Conservation (phyloP, 768 basidiomycete species). For the Pleurotus eryngii region DNA sequence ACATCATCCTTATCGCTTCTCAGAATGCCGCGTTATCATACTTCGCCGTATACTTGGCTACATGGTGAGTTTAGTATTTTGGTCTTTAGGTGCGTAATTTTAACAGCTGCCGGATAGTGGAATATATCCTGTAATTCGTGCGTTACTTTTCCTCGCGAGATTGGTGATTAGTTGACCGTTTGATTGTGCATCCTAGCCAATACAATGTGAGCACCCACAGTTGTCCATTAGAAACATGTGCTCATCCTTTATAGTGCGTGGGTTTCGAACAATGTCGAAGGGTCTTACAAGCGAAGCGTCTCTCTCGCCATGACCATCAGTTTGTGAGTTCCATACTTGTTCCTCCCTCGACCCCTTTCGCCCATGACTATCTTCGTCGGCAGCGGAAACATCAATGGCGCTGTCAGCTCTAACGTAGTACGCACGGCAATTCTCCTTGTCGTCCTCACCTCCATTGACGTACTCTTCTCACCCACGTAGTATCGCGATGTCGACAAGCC, state of each 20-base stretch:
- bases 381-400: slow-evolving; percentile 73
- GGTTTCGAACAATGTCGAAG: slow-evolving; percentile 72
- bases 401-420: slow-evolving; percentile 74
- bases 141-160: slow-evolving; percentile 20
- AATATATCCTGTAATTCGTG: slow-evolving; percentile 72
- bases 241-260: slow-evolving; percentile 33
- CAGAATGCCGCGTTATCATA: slow-evolving; percentile 64
- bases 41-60: slow-evolving; percentile 68
- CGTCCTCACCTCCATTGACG: neutral
- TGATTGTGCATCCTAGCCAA: slow-evolving; percentile 41
- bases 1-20: slow-evolving; percentile 67
- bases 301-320: slow-evolving; percentile 67
- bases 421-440: slow-evolving; percentile 21
- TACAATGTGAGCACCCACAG: slow-evolving; percentile 39
- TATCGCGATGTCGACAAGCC: slow-evolving; percentile 66
- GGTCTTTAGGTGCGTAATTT: neutral
- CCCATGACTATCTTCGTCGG: neutral
- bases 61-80: slow-evolving; percentile 41
- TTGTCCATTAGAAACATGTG: neutral
- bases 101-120: slow-evolving; percentile 38
- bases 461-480: slow-evolving; percentile 21
- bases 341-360: neutral
- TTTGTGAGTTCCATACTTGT: slow-evolving; percentile 36
- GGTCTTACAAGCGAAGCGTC: slow-evolving; percentile 73
- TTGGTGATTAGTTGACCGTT: neutral